Base-by-base conservation (phyloP, 208 protist genomes). In the Angomonas deanei region DNA sequence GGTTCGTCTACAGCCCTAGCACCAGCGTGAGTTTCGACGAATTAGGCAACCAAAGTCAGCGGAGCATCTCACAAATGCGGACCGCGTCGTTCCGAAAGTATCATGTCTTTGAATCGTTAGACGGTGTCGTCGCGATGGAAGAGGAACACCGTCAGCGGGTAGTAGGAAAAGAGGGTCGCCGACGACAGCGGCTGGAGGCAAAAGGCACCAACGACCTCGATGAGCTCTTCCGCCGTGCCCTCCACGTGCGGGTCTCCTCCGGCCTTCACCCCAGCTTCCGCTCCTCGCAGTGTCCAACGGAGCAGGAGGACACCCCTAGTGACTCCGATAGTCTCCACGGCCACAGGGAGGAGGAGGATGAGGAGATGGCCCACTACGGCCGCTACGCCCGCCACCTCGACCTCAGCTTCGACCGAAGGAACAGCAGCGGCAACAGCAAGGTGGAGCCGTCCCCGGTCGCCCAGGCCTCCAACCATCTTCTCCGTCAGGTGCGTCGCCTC, bases 181-280 rank as follows among this genome's bases (percentile, higher is more conserved):
- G 91, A 67, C 76, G 65, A 49, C 61, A 73, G 50, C 64, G 67
- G 17, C 76, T 85, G 1, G 48, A 57, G 30, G 58, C 72, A 24
- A 77, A 79, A 13, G 66, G 68, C 34, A 66, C 73, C 0, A 80
- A 83, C 66, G 77, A 78, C 31, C 50, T 56, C 2, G 50, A 56
- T 28, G 50, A 56, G 50, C 50, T 56, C 26, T 56, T 56, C 23
- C 50, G 50, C 3, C 3, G 13, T 13, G 50, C 50, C 13, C 50
- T 56, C 23, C 21, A 56, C 15, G 15, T 31, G 28, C 21, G 28
- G 5, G 15, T 56, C 26, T 19, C 2, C 13, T 11, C 50, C 50
- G 50, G 50, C 4, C 21, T 56, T 19, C 50, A 56, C 50, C 50
- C 50, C 50, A 32, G 23, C 2, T 28, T 56, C 4, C 50, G 19